Conservation (phyloP, 192 early-diverging fungal species). For the Coemansia brasiliensis region DNA sequence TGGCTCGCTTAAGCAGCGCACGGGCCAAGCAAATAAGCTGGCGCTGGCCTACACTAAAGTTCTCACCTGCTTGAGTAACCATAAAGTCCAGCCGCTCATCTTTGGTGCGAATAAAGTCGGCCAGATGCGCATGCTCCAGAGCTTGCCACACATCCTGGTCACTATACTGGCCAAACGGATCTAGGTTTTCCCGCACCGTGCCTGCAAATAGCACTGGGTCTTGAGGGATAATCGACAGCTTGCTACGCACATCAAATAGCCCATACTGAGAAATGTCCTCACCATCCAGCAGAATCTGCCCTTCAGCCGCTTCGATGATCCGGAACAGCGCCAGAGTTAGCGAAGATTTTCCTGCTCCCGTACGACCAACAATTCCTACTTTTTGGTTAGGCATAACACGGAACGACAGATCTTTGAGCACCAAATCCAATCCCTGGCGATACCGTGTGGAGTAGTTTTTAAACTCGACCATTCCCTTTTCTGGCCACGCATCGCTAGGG, state of each 20-base stretch:
- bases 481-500: slow-evolving; percentile 55
- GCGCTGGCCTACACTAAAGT: slow-evolving; percentile 79
- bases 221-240: slow-evolving; percentile 89
- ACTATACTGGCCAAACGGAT: slow-evolving; percentile 78
- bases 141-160: slow-evolving; percentile 81
- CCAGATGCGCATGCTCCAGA: slow-evolving; percentile 72
- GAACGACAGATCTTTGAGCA: slow-evolving; percentile 51
- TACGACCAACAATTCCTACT: slow-evolving; percentile 66
- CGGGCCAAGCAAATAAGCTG: slow-evolving; percentile 79
- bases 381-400: slow-evolving; percentile 55
- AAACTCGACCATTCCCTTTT: slow-evolving; percentile 55
- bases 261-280: slow-evolving; percentile 74
- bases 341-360: slow-evolving; percentile 82
- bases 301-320: slow-evolving; percentile 64
- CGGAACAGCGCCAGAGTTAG: slow-evolving; percentile 75
- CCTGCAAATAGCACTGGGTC: slow-evolving; percentile 82
- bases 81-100: slow-evolving; percentile 61
- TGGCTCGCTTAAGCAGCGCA: slow-evolving; percentile 68
- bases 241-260: slow-evolving; percentile 70
- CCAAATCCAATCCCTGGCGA: slow-evolving; percentile 55
- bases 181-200: slow-evolving; percentile 83
- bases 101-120: not conserved
- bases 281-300: slow-evolving; percentile 75
- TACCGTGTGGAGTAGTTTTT: slow-evolving; percentile 57
- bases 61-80: slow-evolving; percentile 82